A percentile compares a stretch with the other conserved stretches of the same genome.
Conservation (phyloP, 257 asterid species). For the Ligustrum vulgare region DNA sequence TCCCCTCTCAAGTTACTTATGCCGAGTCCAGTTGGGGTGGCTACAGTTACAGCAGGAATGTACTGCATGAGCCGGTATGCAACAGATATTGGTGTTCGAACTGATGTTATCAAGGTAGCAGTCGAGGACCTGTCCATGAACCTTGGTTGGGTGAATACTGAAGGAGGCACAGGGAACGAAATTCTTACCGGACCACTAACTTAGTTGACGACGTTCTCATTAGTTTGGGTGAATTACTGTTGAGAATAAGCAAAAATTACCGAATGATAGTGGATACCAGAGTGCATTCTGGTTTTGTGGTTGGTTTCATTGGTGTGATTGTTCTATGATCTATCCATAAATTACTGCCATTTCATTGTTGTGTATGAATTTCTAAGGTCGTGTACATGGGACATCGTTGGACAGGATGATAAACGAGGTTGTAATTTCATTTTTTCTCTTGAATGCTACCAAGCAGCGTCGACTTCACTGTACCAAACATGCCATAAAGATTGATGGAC, state of each 20-base stretch:
- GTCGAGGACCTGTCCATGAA: conserved; percentile 80
- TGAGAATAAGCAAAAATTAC: background rate
- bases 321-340: background rate
- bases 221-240: background rate
- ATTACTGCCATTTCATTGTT: background rate
- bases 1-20: conserved; percentile 74
- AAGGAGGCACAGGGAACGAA: conserved; percentile 31
- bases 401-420: background rate
- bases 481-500: background rate
- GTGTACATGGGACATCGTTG: background rate
- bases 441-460: background rate
- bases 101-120: conserved; percentile 73
- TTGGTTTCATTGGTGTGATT: background rate
- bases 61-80: conserved; percentile 90
- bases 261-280: background rate
- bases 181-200: conserved; percentile 20
- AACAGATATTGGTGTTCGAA: conserved; percentile 80
- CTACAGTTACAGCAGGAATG: conserved; percentile 85
- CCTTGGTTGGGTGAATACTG: conserved; percentile 57
- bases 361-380: background rate
- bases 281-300: conserved; percentile 7
- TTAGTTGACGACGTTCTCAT: conserved; percentile 36
- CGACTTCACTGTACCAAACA: background rate
- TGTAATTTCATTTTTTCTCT: background rate
- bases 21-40: conserved; percentile 84